phyloP scores from a whole-genome alignment of 257 asterid genomes.

The Scutellaria galericulata region DNA sequence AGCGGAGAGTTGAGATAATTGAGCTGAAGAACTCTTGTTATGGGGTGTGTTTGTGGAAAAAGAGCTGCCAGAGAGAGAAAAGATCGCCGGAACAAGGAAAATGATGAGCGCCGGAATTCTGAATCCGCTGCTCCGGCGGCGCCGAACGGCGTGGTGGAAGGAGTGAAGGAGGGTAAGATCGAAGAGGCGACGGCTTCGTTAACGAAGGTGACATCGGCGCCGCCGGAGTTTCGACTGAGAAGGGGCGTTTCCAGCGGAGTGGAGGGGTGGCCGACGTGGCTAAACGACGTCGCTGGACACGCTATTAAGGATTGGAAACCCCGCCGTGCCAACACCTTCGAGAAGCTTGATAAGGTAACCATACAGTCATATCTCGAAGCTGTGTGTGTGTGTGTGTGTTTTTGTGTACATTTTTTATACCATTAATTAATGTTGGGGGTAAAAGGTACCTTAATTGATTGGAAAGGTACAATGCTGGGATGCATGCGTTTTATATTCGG shows the following conservation, averaged over 20 bases:
- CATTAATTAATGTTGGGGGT: neutral
- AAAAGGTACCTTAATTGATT: constrained; percentile 33
- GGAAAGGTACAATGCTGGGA: constrained; percentile 38
- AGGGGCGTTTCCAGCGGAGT: constrained; percentile 41
- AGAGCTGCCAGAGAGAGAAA: constrained; percentile 38
- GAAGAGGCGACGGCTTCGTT: constrained; percentile 33
- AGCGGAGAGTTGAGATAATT: constrained; percentile 17
- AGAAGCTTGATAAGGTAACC: constrained; percentile 83
- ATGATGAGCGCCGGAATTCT: constrained; percentile 21
- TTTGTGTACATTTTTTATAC: neutral
- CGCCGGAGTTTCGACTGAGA: constrained; percentile 49
- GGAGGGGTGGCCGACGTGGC: constrained; percentile 93
- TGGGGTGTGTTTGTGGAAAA: constrained; percentile 73
- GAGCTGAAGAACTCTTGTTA: constrained; percentile 27
- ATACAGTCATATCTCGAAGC: neutral
- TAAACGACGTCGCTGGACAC: constrained; percentile 75
- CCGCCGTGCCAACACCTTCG: constrained; percentile 85
- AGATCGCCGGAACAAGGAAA: constrained; percentile 41
- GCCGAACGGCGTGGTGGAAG: constrained; percentile 20
- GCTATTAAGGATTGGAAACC: constrained; percentile 88
- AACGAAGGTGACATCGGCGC: constrained; percentile 23
- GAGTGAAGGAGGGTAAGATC: constrained; percentile 40
- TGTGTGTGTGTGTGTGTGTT: neutral
- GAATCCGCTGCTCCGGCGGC: constrained; percentile 30
- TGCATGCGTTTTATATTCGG: constrained; percentile 26